Base-by-base conservation (phyloP, 345 rosid species). In the Sonneratia caseolaris region DNA sequence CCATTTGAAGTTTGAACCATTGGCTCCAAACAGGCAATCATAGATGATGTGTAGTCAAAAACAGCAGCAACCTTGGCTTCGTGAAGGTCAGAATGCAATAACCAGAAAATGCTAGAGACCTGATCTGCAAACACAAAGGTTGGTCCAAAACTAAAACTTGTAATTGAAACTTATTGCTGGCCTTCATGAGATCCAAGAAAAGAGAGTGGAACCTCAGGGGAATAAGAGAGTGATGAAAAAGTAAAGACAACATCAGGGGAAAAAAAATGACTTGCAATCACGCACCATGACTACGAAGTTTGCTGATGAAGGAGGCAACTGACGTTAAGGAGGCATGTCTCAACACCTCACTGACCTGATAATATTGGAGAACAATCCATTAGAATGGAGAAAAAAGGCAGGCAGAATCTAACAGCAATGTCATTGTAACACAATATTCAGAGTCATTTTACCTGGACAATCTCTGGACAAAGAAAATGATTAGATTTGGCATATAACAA, bases 211-310 rank as follows among this genome's bases (percentile, higher is more conserved):
- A 48, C n/a, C 37, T 9, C 35, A 15, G 36, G 45, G 64, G 43
- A 13, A 64, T 27, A 9, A 57, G 22, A 66, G 32, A 42, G 73
- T 18, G 47, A 53, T 14, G 37, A 45, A 37, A 47, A 19, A 16
- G 38, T 37, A 72, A 12, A 35, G 66, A 62, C 66, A 35, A 32
- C 38, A 3, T 57, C 45, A 1, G 45, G 45, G 45, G 2, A 42
- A 42, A 42, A 27, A 40, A 40, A 53, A 19, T 22, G 12, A 59
- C 11, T 5, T 62, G 24, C 49, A 72, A 15, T 56, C 72, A 75
- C 51, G 37, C 84, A 92, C 97, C 98, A 70, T 89, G 85, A 80
- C 91, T 88, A 68, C 96, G 91, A 68, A 90, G 88, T 79, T 88
- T 86, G 77, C 87, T 86, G 68, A 92, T 55, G 51, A 89, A 79